Conservation (phyloP, 352 stramenopile genomes). For the Peronospora destructor region DNA sequence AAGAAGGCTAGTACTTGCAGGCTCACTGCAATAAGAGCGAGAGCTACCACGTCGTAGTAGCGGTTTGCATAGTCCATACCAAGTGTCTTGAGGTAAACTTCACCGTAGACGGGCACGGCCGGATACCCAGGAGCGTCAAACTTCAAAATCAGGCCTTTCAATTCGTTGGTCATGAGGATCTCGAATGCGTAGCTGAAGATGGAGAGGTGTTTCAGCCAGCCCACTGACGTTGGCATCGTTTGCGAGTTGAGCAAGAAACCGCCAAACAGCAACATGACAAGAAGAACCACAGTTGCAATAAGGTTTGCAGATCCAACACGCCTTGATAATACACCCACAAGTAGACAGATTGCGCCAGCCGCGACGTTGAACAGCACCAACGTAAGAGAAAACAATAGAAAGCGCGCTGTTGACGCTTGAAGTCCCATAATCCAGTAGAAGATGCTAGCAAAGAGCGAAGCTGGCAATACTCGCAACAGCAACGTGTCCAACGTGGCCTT, state of each 20-base stretch:
- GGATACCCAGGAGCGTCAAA: conserved; percentile 76
- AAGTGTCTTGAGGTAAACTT: conserved; percentile 80
- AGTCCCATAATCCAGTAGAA: conserved; percentile 87
- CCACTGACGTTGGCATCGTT: conserved; percentile 59
- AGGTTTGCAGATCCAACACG: conserved; percentile 71
- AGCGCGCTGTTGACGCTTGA: conserved; percentile 46
- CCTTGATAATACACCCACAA: conserved; percentile 58
- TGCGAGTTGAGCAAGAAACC: conserved; percentile 83
- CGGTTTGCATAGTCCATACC: conserved; percentile 75
- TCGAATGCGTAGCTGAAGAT: conserved; percentile 86
- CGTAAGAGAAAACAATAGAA: conserved; percentile 60
- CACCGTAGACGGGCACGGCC: conserved; percentile 65
- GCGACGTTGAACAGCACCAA: conserved; percentile 80
- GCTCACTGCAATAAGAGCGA: conserved; percentile 41
- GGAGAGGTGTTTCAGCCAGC: conserved; percentile 72
- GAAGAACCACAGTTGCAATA: conserved; percentile 57
- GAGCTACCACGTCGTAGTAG: conserved; percentile 58
- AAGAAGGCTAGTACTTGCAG: conserved; percentile 59
- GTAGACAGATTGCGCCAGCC: conserved; percentile 63
- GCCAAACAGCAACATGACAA: conserved; percentile 82
- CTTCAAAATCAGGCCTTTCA: conserved; percentile 64
- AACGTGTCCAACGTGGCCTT: conserved; percentile 72
- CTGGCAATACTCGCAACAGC: conserved; percentile 64
- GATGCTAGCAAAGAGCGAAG: conserved; percentile 72
- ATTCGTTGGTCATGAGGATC: conserved; percentile 81